phyloP scores from a whole-genome alignment of 2,329 filamentous ascomycete genomes.

The Furcasterigmium sp. region DNA sequence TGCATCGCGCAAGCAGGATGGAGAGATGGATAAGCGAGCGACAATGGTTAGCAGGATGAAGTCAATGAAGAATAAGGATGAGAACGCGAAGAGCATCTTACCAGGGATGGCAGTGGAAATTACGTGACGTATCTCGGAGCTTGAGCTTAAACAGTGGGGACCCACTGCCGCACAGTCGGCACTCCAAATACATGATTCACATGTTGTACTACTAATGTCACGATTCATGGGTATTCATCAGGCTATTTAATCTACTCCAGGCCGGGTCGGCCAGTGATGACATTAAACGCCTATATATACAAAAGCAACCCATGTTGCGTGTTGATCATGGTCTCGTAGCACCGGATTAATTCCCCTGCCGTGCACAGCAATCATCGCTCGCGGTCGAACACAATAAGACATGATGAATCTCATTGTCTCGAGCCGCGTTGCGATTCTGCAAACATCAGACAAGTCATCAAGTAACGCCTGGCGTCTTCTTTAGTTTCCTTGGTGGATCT shows the following conservation, averaged over 20 bases:
- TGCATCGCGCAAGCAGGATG: neutral
- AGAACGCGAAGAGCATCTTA: neutral
- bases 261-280: too few relatives aligned
- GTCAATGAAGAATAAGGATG: neutral
- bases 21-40: neutral
- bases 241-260: too few relatives aligned
- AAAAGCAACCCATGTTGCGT: too few relatives aligned
- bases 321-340: neutral
- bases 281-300: too few relatives aligned
- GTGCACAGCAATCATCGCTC: too few relatives aligned
- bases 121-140: neutral
- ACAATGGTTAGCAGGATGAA: neutral
- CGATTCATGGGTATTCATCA: too few relatives aligned
- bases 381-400: neutral
- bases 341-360: neutral
- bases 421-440: neutral
- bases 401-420: neutral
- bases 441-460: neutral
- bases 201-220: too few relatives aligned
- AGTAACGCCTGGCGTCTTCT: constrained; percentile 1
- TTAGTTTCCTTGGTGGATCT: constrained; percentile 2
- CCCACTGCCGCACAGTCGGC: too few relatives aligned
- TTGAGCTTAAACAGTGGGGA: constrained; percentile 1
- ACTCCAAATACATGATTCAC: too few relatives aligned
- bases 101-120: neutral